Percentiles rank a stretch among this genome's conserved stretches.
These are phyloP conservation scores for Suillus cothurnatus DNA, from an alignment of 768 basidiomycete genomes.

Conservation along the genomic window DNA sequence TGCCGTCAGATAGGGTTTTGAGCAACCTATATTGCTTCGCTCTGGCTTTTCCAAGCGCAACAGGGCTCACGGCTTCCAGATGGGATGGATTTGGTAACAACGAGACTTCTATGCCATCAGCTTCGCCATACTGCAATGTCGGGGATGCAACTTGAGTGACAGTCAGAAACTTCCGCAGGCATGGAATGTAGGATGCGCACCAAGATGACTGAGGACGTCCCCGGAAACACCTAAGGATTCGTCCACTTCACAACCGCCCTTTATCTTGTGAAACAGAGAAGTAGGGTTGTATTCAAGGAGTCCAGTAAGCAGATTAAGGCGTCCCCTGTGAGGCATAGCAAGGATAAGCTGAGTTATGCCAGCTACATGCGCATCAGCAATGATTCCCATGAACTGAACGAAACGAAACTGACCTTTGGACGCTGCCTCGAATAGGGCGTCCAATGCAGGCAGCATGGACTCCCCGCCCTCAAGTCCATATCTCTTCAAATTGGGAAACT, in stretches of 20 bases:
- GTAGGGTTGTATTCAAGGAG: conserved; percentile 67
- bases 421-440: conserved; percentile 70
- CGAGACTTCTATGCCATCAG: conserved; percentile 64
- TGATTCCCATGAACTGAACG: not conserved
- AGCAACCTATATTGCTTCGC: conserved; percentile 87
- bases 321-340: conserved; percentile 87
- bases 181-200: conserved; percentile 37
- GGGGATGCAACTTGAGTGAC: conserved; percentile 60
- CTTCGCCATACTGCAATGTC: conserved; percentile 55
- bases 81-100: conserved; percentile 83
- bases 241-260: conserved; percentile 72
- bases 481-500: conserved; percentile 87
- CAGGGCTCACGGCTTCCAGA: conserved; percentile 87
- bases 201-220: conserved; percentile 87
- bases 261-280: conserved; percentile 85
- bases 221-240: conserved; percentile 70
- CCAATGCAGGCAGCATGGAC: conserved; percentile 89
- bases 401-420: conserved; percentile 47
- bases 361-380: conserved; percentile 37
- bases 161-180: not conserved
- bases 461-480: conserved; percentile 93
- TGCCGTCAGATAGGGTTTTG: conserved; percentile 51
- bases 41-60: conserved; percentile 87
- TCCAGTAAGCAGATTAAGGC: conserved; percentile 83
- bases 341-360: conserved; percentile 74